phyloP scores from a whole-genome alignment of 2,329 filamentous ascomycete species.

The Ramularia collo-cygni region DNA sequence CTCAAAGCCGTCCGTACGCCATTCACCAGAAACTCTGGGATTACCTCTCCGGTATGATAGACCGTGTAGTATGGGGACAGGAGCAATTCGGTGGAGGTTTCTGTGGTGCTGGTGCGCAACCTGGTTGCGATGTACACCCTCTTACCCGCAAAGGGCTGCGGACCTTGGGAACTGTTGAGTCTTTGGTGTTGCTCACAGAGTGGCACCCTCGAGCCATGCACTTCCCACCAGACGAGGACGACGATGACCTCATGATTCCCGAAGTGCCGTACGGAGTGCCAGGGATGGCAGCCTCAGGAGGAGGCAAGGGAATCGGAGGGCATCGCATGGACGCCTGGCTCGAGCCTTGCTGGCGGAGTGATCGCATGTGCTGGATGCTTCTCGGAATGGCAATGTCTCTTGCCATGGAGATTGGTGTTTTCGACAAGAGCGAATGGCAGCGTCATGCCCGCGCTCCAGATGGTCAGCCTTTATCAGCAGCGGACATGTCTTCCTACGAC shows the following conservation, averaged over 20 bases:
- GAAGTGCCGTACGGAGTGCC: slow-evolving; percentile 58
- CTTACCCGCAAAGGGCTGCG: slow-evolving; percentile 61
- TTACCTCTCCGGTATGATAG: slow-evolving; percentile 90
- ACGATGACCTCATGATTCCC: slow-evolving; percentile 58
- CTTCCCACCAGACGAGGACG: slow-evolving; percentile 69
- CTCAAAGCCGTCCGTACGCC: slow-evolving; percentile 74
- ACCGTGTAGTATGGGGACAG: slow-evolving; percentile 89
- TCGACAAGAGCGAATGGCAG: slow-evolving; percentile 68
- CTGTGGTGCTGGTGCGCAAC: slow-evolving; percentile 63
- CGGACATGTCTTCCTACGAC: slow-evolving; percentile 67
- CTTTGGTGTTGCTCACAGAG: slow-evolving; percentile 86
- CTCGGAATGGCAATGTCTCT: slow-evolving; percentile 84
- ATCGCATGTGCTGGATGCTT: slow-evolving; percentile 97
- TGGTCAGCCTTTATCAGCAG: slow-evolving; percentile 31
- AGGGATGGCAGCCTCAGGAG: slow-evolving; percentile 54
- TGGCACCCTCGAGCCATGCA: slow-evolving; percentile 95
- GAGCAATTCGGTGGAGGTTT: slow-evolving; percentile 90
- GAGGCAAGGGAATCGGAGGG: slow-evolving; percentile 61
- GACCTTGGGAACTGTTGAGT: slow-evolving; percentile 90
- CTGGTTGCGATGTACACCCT: slow-evolving; percentile 59
- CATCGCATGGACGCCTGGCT: slow-evolving; percentile 91
- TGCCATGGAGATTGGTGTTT: slow-evolving; percentile 90
- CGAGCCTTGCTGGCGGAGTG: slow-evolving; percentile 83
- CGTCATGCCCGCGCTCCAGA: slow-evolving; percentile 45
- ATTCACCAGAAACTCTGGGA: slow-evolving; percentile 96